These are phyloP conservation scores for Claviceps humidiphila DNA, from an alignment of 2,329 filamentous ascomycete species.

Conservation along the genomic window DNA sequence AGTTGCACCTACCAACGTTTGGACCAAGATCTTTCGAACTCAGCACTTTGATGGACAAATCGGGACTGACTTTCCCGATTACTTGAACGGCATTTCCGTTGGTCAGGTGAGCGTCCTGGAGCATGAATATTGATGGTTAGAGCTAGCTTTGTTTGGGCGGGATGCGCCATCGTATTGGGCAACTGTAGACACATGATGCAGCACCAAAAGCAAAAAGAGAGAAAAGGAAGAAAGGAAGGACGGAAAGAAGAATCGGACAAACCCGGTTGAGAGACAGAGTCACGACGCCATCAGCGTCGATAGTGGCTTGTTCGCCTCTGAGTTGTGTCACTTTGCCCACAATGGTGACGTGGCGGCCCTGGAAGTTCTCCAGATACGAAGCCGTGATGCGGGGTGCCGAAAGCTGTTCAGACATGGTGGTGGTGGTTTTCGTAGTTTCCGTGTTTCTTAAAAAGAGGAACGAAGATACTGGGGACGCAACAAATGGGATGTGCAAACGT, in stretches of 20 bases:
- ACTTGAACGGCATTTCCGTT: slow-evolving; percentile 61
- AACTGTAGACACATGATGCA: too few relatives aligned
- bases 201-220: not conserved
- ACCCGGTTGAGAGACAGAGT: slow-evolving; percentile 63
- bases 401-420: slow-evolving; percentile 51
- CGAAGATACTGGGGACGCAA: not conserved
- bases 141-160: not conserved
- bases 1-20: slow-evolving; percentile 47
- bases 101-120: slow-evolving; percentile 56
- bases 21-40: slow-evolving; percentile 56
- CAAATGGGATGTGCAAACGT: not conserved
- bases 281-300: slow-evolving; percentile 70
- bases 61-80: slow-evolving; percentile 66
- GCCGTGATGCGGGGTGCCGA: slow-evolving; percentile 72
- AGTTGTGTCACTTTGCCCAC: slow-evolving; percentile 76
- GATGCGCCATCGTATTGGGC: not conserved
- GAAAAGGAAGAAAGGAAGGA: not conserved
- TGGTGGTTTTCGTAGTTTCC: too few relatives aligned
- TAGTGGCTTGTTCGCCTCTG: slow-evolving; percentile 63
- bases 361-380: slow-evolving; percentile 64
- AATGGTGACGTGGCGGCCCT: slow-evolving; percentile 64
- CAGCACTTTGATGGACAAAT: slow-evolving; percentile 58
- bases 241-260: slow-evolving; percentile 13
- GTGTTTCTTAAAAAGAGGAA: not conserved
- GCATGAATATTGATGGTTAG: not conserved